A percentile compares a stretch with the other conserved stretches of the same genome.
These are phyloP conservation scores for Backusella mclennaniae DNA, from an alignment of 192 early-diverging fungal species.

Conservation along the genomic window DNA sequence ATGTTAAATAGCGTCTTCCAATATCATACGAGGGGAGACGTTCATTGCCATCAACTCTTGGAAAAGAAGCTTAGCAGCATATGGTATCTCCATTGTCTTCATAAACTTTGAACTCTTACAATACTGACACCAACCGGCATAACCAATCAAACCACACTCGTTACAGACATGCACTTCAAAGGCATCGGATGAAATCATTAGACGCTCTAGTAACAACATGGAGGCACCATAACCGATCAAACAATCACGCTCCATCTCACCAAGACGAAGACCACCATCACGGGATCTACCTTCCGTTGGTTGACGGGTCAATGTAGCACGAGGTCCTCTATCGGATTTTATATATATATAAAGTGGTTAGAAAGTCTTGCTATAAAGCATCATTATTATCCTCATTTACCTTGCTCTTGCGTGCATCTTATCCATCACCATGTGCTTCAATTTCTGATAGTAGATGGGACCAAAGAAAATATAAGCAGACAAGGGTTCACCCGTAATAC, in stretches of 20 bases:
- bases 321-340: constrained; percentile 65
- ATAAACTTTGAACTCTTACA: constrained; percentile 85
- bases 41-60: constrained; percentile 98
- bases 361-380: neutral
- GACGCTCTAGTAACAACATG: constrained; percentile 88
- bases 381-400: constrained; percentile 27
- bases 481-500: constrained; percentile 86
- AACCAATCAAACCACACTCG: constrained; percentile 88
- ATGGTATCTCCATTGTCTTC: constrained; percentile 92
- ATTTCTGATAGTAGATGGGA: constrained; percentile 94
- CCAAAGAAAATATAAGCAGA: constrained; percentile 97
- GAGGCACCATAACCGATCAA: constrained; percentile 96
- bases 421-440: constrained; percentile 99
- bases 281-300: constrained; percentile 96
- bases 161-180: constrained; percentile 93
- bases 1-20: constrained; percentile 36
- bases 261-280: constrained; percentile 95
- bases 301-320: constrained; percentile 88
- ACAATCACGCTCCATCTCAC: constrained; percentile 99
- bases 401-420: constrained; percentile 96
- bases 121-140: constrained; percentile 88
- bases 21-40: constrained; percentile 51
- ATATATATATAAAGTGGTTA: neutral
- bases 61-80: constrained; percentile 97
- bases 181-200: constrained; percentile 90